Evolutionary conservation across 2,329 filamentous ascomycete genomes (phyloP).

Genomic region (Xylariales sp.): DNA sequence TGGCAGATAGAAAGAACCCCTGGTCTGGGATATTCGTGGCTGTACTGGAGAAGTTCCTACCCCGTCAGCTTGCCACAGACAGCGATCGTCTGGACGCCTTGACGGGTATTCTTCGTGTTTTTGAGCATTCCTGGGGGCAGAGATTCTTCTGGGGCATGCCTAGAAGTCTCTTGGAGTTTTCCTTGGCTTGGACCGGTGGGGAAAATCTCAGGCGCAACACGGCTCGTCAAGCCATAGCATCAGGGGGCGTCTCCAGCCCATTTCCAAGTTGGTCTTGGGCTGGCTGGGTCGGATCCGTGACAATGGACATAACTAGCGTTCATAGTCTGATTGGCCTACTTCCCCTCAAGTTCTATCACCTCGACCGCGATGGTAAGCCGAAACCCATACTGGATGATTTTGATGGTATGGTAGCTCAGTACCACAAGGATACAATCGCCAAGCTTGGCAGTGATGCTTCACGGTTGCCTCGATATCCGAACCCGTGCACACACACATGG

Average conservation of each 20-base stretch:
- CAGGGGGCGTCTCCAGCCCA: not conserved
- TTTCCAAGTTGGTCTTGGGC: constrained; percentile 5
- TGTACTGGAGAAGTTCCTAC: not conserved
- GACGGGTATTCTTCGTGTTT: constrained; percentile 1
- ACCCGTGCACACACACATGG: not conserved
- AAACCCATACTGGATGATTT: not conserved
- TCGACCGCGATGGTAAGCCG: not conserved
- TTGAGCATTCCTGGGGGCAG: not conserved
- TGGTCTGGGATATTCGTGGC: constrained; percentile 1
- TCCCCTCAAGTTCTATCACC: not conserved
- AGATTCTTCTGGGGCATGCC: constrained; percentile 5
- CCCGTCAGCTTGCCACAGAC: not conserved
- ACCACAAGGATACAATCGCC: not conserved
- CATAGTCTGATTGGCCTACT: not conserved
- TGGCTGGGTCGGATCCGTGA: not conserved
- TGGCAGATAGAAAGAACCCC: not conserved
- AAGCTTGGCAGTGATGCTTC: not conserved
- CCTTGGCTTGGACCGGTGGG: not conserved
- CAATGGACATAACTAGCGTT: not conserved
- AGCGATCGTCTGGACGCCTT: constrained; percentile 4
- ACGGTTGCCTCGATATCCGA: no score
- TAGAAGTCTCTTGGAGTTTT: not conserved
- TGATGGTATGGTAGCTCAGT: not conserved
- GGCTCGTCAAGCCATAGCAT: no score
- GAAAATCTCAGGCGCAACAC: no score